Conservation (phyloP, 2,329 filamentous ascomycete species). For the Arthroderma sp. region DNA sequence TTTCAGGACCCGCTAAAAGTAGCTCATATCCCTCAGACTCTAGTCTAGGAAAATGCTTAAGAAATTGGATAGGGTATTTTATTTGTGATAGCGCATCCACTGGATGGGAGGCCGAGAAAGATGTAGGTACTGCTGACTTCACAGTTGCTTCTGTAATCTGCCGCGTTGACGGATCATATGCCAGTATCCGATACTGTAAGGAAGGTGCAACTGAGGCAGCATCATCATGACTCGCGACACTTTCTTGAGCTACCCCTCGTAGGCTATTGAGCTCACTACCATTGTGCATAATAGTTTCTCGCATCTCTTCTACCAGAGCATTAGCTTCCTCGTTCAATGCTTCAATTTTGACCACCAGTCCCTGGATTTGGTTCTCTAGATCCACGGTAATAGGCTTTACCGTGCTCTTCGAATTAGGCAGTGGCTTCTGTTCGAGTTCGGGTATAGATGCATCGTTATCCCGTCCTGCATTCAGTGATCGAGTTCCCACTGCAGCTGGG, state of each 20-base stretch:
- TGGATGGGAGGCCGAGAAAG: constrained; percentile 15
- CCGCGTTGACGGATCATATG: constrained; percentile 22
- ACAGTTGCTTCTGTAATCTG: constrained; percentile 21
- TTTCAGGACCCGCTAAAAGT: constrained; percentile 27
- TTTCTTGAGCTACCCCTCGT: not conserved
- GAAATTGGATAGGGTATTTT: constrained; percentile 28
- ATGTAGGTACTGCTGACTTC: constrained; percentile 17
- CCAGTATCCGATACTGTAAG: constrained; percentile 21
- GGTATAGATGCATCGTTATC: no score
- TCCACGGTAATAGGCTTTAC: no score
- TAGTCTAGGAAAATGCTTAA: constrained; percentile 27
- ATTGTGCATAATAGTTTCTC: not conserved
- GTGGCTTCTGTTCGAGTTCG: no score
- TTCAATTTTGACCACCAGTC: not conserved
- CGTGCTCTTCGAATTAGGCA: no score
- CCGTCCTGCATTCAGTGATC: no score
- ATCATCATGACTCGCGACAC: not conserved
- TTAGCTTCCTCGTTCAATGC: not conserved
- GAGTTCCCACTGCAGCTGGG: no score
- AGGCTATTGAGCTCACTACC: no score
- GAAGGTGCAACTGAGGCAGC: not conserved
- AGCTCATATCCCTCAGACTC: constrained; percentile 30
- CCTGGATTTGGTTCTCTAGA: no score
- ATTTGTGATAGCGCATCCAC: constrained; percentile 26
- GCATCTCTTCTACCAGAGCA: not conserved